Conservation (phyloP, 2,329 filamentous ascomycete species). For the Phyllosticta citriasiana region DNA sequence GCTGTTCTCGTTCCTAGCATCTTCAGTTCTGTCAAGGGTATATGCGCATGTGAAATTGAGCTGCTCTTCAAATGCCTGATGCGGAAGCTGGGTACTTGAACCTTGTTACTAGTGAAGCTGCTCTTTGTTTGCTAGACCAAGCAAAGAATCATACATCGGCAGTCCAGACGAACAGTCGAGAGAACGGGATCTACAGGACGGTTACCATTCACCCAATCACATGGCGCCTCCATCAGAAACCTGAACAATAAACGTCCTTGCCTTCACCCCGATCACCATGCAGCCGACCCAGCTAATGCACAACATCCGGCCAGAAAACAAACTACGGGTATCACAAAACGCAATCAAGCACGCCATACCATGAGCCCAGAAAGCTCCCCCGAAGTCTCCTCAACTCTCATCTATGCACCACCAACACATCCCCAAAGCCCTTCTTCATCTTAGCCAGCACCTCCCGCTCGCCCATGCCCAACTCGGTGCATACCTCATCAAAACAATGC, state of each 20-base stretch:
- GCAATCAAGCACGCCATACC: neutral
- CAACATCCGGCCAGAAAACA: neutral
- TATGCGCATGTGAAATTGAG: neutral
- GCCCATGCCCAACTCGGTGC: conserved; percentile 61
- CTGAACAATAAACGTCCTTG: neutral
- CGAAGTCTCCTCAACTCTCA: neutral
- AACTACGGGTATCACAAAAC: neutral
- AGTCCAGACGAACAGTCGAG: neutral
- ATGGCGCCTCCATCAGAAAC: neutral
- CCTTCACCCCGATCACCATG: neutral
- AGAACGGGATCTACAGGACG: neutral
- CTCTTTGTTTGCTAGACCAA: neutral
- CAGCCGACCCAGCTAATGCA: neutral
- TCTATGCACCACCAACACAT: conserved; percentile 22
- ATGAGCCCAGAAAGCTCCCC: neutral
- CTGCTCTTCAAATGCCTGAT: neutral
- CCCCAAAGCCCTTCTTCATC: conserved; percentile 39
- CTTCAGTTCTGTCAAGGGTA: neutral
- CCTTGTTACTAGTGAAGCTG: neutral
- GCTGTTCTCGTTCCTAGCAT: neutral
- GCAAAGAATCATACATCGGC: neutral
- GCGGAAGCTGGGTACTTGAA: neutral
- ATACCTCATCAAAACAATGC: conserved; percentile 74
- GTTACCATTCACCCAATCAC: neutral
- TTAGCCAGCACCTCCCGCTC: conserved; percentile 61